phyloP scores from a whole-genome alignment of 352 stramenopile species.

The Globisporangium okanoganense region DNA sequence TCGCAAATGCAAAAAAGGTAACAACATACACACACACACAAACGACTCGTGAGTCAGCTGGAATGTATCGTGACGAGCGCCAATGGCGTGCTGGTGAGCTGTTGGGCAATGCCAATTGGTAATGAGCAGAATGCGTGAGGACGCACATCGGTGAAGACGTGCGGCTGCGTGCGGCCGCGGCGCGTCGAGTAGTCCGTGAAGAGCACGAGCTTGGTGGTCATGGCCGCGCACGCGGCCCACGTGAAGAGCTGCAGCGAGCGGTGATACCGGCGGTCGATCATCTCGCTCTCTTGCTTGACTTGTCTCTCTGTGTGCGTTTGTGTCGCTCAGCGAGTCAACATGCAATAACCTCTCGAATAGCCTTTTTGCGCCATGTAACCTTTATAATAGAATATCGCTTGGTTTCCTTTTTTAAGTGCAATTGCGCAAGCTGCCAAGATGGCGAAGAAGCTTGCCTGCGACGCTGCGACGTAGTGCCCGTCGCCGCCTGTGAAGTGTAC shows the following conservation, averaged over 20 bases:
- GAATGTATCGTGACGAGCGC: background rate
- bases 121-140: background rate
- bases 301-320: no score
- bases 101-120: no score
- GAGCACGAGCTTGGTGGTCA: constrained; percentile 80
- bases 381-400: no score
- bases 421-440: no score
- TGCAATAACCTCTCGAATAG: no score
- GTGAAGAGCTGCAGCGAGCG: constrained; percentile 83
- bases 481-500: no score
- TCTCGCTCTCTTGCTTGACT: constrained; percentile 14
- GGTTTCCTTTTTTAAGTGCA: no score
- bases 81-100: background rate
- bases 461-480: no score
- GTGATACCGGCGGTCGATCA: constrained; percentile 86
- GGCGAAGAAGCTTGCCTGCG: no score
- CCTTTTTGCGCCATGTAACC: no score
- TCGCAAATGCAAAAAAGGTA: background rate
- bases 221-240: constrained; percentile 69
- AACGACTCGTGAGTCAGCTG: background rate
- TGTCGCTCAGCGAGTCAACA: no score
- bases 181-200: constrained; percentile 78
- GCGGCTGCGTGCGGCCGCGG: constrained; percentile 49
- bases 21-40: background rate
- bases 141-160: constrained; percentile 76